Percentiles rank a stretch among this genome's conserved stretches.
These are phyloP conservation scores for Phytopythium mirpurense DNA, from an alignment of 352 stramenopile genomes.

Conservation along the genomic window DNA sequence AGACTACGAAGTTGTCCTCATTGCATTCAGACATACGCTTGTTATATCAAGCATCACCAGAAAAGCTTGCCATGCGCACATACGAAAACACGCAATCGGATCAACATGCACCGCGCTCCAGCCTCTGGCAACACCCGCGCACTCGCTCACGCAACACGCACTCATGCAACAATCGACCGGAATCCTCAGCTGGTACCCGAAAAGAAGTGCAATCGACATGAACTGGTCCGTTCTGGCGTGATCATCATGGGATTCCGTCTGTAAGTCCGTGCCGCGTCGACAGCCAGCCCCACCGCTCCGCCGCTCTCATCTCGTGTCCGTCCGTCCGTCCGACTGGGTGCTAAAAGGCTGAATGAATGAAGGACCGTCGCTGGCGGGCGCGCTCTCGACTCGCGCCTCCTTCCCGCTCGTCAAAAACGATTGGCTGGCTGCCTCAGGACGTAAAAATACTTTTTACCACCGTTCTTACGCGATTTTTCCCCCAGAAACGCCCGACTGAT, in stretches of 20 bases:
- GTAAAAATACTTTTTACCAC: too few relatives aligned
- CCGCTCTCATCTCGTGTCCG: too few relatives aligned
- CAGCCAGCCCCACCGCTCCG: too few relatives aligned
- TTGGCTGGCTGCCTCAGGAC: background rate
- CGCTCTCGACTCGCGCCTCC: too few relatives aligned
- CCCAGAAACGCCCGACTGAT: too few relatives aligned
- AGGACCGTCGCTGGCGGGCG: too few relatives aligned
- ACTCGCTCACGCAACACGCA: constrained; percentile 11
- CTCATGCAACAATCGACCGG: constrained; percentile 2
- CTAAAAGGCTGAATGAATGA: constrained; percentile 1
- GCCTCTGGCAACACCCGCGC: constrained; percentile 2
- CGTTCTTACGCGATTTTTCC: too few relatives aligned
- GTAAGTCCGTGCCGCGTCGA: background rate
- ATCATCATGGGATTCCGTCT: constrained; percentile 61
- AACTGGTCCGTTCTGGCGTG: constrained; percentile 82
- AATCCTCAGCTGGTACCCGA: constrained; percentile 88
- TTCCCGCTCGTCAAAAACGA: too few relatives aligned
- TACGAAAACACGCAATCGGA: too few relatives aligned
- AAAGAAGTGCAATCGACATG: constrained; percentile 88
- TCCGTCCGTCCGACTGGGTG: too few relatives aligned
- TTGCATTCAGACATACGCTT: constrained; percentile 86
- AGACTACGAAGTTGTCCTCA: constrained; percentile 56
- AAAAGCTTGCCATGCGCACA: constrained; percentile 11
- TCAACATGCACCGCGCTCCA: background rate
- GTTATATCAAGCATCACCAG: constrained; percentile 65